Conservation (phyloP, 164 flowering plant genomes). For the Amborella trichopoda region DNA sequence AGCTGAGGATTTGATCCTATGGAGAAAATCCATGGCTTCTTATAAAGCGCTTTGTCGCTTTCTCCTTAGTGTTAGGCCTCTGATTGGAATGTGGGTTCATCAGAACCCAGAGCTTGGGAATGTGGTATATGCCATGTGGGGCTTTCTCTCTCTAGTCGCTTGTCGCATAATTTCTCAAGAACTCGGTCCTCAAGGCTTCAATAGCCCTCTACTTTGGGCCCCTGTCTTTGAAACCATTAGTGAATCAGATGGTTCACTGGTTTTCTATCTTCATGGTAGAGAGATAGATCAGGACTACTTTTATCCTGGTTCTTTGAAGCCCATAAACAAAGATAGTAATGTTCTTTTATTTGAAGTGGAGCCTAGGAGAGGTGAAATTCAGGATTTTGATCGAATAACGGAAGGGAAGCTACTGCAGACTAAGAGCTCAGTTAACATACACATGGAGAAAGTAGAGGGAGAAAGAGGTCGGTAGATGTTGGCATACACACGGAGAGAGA, state of each 20-base stretch:
- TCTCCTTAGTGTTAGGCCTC: constrained; percentile 38
- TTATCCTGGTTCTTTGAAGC: constrained; percentile 61
- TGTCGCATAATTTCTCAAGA: constrained; percentile 88
- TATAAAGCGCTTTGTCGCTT: constrained; percentile 65
- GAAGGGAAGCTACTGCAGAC: too few relatives aligned
- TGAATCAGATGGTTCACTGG: constrained; percentile 43
- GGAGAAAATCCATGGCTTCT: constrained; percentile 62
- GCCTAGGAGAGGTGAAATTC: constrained; percentile 24
- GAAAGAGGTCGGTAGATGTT: too few relatives aligned
- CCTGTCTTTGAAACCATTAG: constrained; percentile 80
- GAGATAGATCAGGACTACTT: constrained; percentile 45
- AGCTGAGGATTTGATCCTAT: constrained; percentile 38
- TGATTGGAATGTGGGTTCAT: constrained; percentile 92
- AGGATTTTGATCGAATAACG: too few relatives aligned
- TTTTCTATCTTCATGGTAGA: constrained; percentile 66
- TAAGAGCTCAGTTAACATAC: too few relatives aligned
- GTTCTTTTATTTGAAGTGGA: constrained; percentile 74
- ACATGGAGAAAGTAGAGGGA: too few relatives aligned
- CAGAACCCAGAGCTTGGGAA: constrained; percentile 97
- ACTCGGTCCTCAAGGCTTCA: constrained; percentile 67
- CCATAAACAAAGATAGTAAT: constrained; percentile 47
- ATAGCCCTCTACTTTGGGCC: constrained; percentile 71
- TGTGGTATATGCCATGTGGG: constrained; percentile 87
- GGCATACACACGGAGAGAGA: too few relatives aligned
- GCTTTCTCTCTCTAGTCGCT: constrained; percentile 70